Base-by-base conservation (phyloP, 495 filamentous ascomycete species). In the Physcia stellaris region DNA sequence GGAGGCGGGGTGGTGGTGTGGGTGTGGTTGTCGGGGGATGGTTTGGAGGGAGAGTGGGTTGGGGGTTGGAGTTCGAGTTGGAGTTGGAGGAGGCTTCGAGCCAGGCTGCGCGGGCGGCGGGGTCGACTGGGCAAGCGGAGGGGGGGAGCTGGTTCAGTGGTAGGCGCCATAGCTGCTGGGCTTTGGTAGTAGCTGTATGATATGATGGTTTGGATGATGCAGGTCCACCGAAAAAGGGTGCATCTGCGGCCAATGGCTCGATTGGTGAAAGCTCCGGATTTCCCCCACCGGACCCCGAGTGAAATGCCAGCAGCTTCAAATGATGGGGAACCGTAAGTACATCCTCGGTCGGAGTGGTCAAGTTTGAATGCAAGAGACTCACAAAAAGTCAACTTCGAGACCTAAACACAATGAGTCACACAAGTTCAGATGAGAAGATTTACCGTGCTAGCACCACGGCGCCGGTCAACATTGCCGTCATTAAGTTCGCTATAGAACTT, bases 391-490 rank as follows among this genome's bases (percentile, higher is more conserved):
- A n/a, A n/a, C n/a, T n/a, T n/a, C n/a, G 24, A 28, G n/a, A 32
- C 36, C 27, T n/a, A 15, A 60, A 32, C 41, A 75, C 73, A 68
- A 59, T 63, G n/a, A n/a, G n/a, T n/a, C n/a, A n/a, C n/a, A n/a
- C n/a, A n/a, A n/a, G n/a, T n/a, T n/a, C 26, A 24, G 58, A 68
- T 46, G 13, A 50, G 46, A 52, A 59, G 50, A 55, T 96, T 52
- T 86, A 87, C 67, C 78, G 83, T 52, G 86, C 92, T 36, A 94
- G 81, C 63, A 95, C 88, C 32, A 94, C 86, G 24, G 90, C 90
- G 18, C 90, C 90, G 12, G 90, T 99, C 49, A 99, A 99, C 67
- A 99, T 99, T 53, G 90, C 90, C 39, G 90, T 99, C 24, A 88
- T 99, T 59, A 99, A 99, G 84, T 90, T n/a, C n/a, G n/a, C n/a